Percentiles rank a stretch among this genome's conserved stretches.
Evolutionary conservation across 2,329 filamentous ascomycete species (phyloP).

Genomic region (Seiridium cupressi): DNA sequence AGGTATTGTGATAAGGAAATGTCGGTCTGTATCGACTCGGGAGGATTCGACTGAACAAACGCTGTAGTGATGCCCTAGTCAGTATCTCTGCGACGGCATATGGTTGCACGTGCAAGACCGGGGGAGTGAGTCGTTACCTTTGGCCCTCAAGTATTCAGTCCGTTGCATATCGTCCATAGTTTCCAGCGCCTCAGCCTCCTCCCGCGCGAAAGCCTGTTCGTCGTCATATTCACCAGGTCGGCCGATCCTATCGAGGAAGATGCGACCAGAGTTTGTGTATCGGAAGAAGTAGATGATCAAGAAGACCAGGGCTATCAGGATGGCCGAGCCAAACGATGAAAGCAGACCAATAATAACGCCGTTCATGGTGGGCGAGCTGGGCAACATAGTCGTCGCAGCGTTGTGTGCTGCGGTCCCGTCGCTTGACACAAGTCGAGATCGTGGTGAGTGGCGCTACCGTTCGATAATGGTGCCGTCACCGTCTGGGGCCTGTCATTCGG

Average conservation of each 20-base stretch:
- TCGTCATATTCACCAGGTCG: slow-evolving; percentile 96
- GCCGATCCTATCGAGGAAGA: slow-evolving; percentile 89
- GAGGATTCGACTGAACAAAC: slow-evolving; percentile 89
- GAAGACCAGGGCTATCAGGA: slow-evolving; percentile 77
- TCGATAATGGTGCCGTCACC: slow-evolving; percentile 9
- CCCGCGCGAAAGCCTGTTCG: slow-evolving; percentile 88
- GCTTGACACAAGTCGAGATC: background rate
- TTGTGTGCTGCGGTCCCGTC: background rate
- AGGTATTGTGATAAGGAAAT: slow-evolving; percentile 97
- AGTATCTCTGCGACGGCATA: background rate
- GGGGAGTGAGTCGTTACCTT: slow-evolving; percentile 59
- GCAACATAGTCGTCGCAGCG: slow-evolving; percentile 4
- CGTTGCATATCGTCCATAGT: slow-evolving; percentile 91
- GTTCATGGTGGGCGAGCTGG: slow-evolving; percentile 36
- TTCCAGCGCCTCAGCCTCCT: slow-evolving; percentile 93
- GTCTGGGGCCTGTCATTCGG: slow-evolving; percentile 11
- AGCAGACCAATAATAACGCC: slow-evolving; percentile 94
- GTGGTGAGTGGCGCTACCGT: slow-evolving; percentile 6
- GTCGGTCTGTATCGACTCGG: slow-evolving; percentile 92
- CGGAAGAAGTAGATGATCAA: slow-evolving; percentile 89
- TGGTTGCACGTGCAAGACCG: background rate
- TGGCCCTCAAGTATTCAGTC: slow-evolving; percentile 89
- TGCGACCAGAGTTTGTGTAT: slow-evolving; percentile 83
- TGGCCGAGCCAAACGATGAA: slow-evolving; percentile 89
- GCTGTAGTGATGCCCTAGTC: slow-evolving; percentile 49